A percentile compares a stretch with the other conserved stretches of the same genome.
Evolutionary conservation across 352 stramenopile genomes (phyloP).

Genomic region (Peronosclerospora sorghi): DNA sequence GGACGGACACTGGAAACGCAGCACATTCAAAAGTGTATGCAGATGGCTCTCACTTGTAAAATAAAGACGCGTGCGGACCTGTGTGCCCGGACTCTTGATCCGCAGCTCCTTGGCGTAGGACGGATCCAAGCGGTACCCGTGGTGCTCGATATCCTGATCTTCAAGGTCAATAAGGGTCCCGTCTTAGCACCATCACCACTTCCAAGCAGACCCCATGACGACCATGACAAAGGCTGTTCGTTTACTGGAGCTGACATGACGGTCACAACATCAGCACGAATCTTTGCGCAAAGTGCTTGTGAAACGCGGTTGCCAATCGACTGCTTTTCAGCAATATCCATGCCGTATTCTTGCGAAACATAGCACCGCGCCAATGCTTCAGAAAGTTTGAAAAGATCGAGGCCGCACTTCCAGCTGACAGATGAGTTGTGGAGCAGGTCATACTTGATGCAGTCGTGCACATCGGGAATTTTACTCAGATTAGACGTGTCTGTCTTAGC

Average conservation of each 20-base stretch:
- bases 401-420: slow-evolving; percentile 76
- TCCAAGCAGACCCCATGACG: slow-evolving; percentile 15
- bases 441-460: slow-evolving; percentile 97
- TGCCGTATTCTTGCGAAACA: slow-evolving; percentile 95
- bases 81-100: slow-evolving; percentile 88
- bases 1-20: slow-evolving; percentile 84
- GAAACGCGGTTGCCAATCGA: slow-evolving; percentile 95
- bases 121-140: slow-evolving; percentile 81
- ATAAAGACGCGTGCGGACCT: slow-evolving; percentile 95
- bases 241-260: slow-evolving; percentile 55
- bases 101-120: slow-evolving; percentile 87
- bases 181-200: slow-evolving; percentile 14
- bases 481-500: slow-evolving; percentile 85
- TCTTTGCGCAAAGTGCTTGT: slow-evolving; percentile 95
- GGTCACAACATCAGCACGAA: slow-evolving; percentile 87
- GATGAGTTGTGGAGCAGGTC: slow-evolving; percentile 96
- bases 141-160: slow-evolving; percentile 71
- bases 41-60: slow-evolving; percentile 99
- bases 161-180: slow-evolving; percentile 10
- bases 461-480: slow-evolving; percentile 93
- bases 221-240: too few species aligned
- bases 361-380: slow-evolving; percentile 95
- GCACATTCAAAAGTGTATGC: slow-evolving; percentile 96
- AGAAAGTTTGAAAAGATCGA: slow-evolving; percentile 90
- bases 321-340: slow-evolving; percentile 88